Conservation (phyloP, 192 early-diverging fungal genomes). For the Radiomyces spectabilis region DNA sequence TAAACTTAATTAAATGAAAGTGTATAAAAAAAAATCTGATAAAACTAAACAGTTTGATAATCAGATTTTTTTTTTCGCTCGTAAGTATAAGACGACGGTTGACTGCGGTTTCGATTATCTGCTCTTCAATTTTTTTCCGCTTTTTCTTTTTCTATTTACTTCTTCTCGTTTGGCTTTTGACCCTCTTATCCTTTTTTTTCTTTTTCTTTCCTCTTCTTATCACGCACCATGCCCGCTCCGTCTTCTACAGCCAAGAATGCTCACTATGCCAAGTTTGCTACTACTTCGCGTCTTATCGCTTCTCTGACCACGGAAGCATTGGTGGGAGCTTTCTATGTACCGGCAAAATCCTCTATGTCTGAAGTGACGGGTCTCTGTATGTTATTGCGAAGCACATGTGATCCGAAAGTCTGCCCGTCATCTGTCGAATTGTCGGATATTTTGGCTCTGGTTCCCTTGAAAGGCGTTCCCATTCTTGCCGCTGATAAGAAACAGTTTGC, state of each 20-base stretch:
- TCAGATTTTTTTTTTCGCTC: too few relatives aligned
- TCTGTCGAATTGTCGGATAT: constrained; percentile 13
- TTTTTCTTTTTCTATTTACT: background rate
- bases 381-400: background rate
- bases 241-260: constrained; percentile 3
- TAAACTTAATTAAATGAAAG: too few relatives aligned
- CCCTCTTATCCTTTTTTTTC: background rate
- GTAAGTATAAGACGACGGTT: too few relatives aligned
- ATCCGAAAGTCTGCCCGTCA: background rate
- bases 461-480: constrained; percentile 16
- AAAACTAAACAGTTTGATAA: too few relatives aligned
- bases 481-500: constrained; percentile 11
- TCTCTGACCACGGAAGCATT: constrained; percentile 51
- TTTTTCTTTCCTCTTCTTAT: background rate
- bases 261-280: constrained; percentile 38
- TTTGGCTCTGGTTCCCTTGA: constrained; percentile 15
- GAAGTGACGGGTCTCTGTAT: constrained; percentile 11
- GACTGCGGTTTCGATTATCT: background rate
- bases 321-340: constrained; percentile 33
- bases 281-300: constrained; percentile 44
- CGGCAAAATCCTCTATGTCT: background rate
- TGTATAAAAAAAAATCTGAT: too few relatives aligned
- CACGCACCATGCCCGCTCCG: constrained; percentile 6
- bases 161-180: background rate
- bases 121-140: background rate